phyloP scores from a whole-genome alignment of 208 protist species.

The Strigomonas culicis region DNA sequence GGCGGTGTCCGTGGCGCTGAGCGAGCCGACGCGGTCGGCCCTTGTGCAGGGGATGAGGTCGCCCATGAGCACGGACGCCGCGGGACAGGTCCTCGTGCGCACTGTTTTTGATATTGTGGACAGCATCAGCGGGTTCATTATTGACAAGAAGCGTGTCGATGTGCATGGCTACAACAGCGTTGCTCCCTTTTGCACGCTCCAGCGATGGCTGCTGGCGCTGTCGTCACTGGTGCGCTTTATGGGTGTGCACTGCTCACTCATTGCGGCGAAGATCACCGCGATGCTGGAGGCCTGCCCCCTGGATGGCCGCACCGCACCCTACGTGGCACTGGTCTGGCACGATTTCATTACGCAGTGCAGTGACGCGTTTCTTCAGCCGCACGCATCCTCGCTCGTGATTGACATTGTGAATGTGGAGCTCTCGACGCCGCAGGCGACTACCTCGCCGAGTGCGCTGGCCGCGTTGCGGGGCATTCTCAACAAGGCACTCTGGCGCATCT shows the following conservation, averaged over 20 bases:
- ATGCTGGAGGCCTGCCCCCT: slow-evolving; percentile 53
- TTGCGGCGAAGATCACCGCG: slow-evolving; percentile 77
- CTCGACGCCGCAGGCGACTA: slow-evolving; percentile 16
- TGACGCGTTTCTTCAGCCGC: slow-evolving; percentile 58
- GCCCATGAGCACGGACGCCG: not conserved
- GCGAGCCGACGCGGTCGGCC: slow-evolving; percentile 6
- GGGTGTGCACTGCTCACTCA: slow-evolving; percentile 52
- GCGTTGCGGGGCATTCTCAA: not conserved
- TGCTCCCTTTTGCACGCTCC: slow-evolving; percentile 1
- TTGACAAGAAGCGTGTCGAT: not conserved
- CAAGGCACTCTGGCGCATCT: not conserved
- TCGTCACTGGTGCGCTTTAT: slow-evolving; percentile 63
- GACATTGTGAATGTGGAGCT: slow-evolving; percentile 68
- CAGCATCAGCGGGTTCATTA: slow-evolving; percentile 12
- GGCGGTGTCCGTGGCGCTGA: slow-evolving; percentile 26
- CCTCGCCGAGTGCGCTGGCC: not conserved
- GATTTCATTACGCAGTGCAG: slow-evolving; percentile 57
- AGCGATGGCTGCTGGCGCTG: slow-evolving; percentile 70
- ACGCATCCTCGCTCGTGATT: slow-evolving; percentile 63
- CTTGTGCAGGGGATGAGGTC: not conserved
- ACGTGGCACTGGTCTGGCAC: slow-evolving; percentile 41
- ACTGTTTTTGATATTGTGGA: slow-evolving; percentile 25
- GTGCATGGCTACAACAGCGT: not conserved
- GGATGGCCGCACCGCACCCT: slow-evolving; percentile 9
- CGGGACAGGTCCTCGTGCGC: slow-evolving; percentile 8